These are phyloP conservation scores for Lecanicillium sp. DNA, from an alignment of 2,329 filamentous ascomycete genomes.

Conservation along the genomic window DNA sequence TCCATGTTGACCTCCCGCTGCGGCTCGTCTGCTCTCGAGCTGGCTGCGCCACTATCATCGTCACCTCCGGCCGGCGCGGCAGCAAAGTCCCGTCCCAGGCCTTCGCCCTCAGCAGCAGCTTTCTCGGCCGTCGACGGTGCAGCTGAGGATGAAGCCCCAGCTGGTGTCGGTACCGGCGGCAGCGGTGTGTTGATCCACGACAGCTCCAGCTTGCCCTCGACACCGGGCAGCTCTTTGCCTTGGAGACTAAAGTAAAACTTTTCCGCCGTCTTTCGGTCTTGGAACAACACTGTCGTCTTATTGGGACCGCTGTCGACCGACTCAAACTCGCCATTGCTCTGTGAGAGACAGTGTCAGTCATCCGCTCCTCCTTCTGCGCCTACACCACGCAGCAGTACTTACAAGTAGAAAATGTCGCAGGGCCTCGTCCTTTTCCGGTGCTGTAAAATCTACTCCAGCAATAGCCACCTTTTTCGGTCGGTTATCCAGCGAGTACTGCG, in stretches of 20 bases:
- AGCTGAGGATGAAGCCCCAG: neutral
- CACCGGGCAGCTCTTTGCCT: slow-evolving; percentile 52
- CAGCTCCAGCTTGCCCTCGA: slow-evolving; percentile 58
- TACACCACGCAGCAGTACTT: slow-evolving; percentile 28
- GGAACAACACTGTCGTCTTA: slow-evolving; percentile 54
- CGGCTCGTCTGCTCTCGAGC: slow-evolving; percentile 20
- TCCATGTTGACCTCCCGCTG: slow-evolving; percentile 40
- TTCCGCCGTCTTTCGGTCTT: slow-evolving; percentile 65
- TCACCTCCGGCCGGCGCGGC: slow-evolving; percentile 20
- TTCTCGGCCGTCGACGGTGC: slow-evolving; percentile 14
- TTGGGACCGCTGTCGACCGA: slow-evolving; percentile 45
- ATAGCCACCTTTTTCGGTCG: slow-evolving; percentile 63
- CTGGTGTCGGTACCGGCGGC: slow-evolving; percentile 16
- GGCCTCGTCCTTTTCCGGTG: slow-evolving; percentile 57
- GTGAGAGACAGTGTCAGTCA: neutral
- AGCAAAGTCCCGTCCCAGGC: slow-evolving; percentile 9
- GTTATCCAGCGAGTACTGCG: slow-evolving; percentile 67
- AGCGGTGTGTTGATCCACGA: slow-evolving; percentile 48
- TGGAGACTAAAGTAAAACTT: slow-evolving; percentile 57
- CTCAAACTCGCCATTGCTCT: slow-evolving; percentile 59
- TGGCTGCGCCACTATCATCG: slow-evolving; percentile 12
- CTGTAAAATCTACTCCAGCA: slow-evolving; percentile 57
- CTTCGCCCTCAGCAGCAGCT: slow-evolving; percentile 13
- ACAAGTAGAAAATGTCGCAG: slow-evolving; percentile 67
- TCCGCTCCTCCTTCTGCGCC: neutral